These are phyloP conservation scores for Primulina eburnea DNA, from an alignment of 257 asterid genomes.

Conservation along the genomic window DNA sequence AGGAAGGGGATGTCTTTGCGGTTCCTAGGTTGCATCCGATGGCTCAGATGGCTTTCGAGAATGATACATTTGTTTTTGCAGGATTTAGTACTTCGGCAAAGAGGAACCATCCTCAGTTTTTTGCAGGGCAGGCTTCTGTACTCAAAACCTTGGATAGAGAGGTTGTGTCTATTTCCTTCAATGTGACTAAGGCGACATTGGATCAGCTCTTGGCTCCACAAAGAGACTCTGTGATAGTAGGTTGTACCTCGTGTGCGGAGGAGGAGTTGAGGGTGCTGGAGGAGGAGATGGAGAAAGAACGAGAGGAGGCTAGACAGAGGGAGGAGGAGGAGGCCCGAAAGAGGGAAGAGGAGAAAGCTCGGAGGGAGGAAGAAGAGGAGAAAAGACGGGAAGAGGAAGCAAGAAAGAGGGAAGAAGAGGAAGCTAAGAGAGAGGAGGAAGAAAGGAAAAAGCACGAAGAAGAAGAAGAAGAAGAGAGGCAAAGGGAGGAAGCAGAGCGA, in stretches of 20 bases:
- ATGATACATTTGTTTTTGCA: conserved; percentile 62
- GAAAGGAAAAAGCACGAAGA: conserved; percentile 3
- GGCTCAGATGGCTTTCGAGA: conserved; percentile 84
- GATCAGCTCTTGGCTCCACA: conserved; percentile 45
- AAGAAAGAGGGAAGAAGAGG: conserved; percentile 7
- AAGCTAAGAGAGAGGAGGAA: conserved; percentile 9
- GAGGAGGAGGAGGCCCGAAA: conserved; percentile 35
- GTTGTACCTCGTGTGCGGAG: conserved; percentile 78
- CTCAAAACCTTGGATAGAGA: conserved; percentile 46
- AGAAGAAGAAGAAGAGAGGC: conserved; percentile 3
- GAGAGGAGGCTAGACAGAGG: conserved; percentile 32
- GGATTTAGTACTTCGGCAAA: conserved; percentile 54
- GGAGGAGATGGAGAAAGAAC: conserved; percentile 50
- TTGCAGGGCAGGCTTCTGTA: conserved; percentile 72
- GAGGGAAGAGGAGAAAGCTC: conserved; percentile 20
- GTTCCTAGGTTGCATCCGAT: conserved; percentile 73
- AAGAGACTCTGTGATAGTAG: conserved; percentile 49
- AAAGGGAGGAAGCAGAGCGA: too few relatives aligned
- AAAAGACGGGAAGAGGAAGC: conserved; percentile 11
- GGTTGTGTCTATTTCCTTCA: conserved; percentile 49
- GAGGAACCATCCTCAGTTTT: conserved; percentile 64
- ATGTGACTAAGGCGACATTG: conserved; percentile 35
- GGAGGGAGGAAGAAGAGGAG: conserved; percentile 10
- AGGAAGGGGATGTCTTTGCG: conserved; percentile 65
- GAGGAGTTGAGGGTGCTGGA: conserved; percentile 55